Percentiles rank a stretch among this genome's conserved stretches.
phyloP scores from a whole-genome alignment of 208 protist species.

The Tritrichomonas foetus region DNA sequence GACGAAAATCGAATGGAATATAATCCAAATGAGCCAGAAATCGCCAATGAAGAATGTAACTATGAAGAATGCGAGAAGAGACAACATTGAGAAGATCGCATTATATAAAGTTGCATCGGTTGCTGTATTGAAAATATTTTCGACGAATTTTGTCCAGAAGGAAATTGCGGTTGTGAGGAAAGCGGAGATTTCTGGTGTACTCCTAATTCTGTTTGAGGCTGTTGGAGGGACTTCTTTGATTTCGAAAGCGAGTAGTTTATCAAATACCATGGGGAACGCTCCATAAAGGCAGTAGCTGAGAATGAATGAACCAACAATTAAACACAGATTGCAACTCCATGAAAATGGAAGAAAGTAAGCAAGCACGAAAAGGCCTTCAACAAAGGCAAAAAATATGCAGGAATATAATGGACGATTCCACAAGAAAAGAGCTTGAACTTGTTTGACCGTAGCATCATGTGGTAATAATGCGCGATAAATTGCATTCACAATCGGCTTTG shows the following conservation, averaged over 20 bases:
- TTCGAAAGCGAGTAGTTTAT: not conserved
- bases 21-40: not conserved
- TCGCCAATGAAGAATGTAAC: not conserved
- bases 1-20: not conserved
- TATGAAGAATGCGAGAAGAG: not conserved
- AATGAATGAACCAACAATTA: not conserved
- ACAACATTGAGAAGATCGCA: not conserved
- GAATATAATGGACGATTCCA: not conserved
- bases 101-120: not conserved
- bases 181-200: not conserved
- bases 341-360: not conserved
- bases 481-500: not conserved
- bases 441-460: not conserved
- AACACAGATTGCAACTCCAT: not conserved
- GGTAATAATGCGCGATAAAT: not conserved
- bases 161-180: not conserved
- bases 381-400: not conserved
- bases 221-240: not conserved
- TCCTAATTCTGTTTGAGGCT: not conserved
- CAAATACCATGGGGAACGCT: not conserved
- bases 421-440: not conserved
- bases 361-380: not conserved
- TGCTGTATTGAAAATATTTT: not conserved
- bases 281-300: not conserved
- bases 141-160: not conserved